phyloP scores from a whole-genome alignment of 169 alveolate genomes.

The Cyclospora cayetanensis region DNA sequence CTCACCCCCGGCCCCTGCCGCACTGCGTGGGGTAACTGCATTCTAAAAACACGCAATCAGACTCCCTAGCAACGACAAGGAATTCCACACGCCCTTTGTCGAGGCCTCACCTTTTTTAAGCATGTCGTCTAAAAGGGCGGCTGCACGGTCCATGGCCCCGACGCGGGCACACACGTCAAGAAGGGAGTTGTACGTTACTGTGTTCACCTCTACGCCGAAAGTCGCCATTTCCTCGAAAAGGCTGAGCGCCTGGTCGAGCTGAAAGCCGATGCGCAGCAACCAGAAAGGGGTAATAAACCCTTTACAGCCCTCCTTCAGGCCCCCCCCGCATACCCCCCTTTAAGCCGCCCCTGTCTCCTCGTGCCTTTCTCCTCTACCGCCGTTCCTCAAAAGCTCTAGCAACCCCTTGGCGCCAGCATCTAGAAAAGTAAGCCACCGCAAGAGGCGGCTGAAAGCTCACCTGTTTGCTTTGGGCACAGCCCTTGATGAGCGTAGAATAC shows the following conservation, averaged over 20 bases:
- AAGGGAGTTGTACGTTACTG: constrained; percentile 94
- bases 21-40: too few species aligned
- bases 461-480: constrained; percentile 88
- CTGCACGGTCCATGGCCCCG: constrained; percentile 89
- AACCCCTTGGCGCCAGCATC: too few species aligned
- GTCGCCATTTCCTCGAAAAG: constrained; percentile 85
- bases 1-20: too few species aligned
- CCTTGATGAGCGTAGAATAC: constrained; percentile 93
- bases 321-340: background rate
- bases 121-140: constrained; percentile 87
- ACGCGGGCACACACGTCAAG: constrained; percentile 95
- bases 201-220: constrained; percentile 89
- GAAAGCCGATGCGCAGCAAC: background rate
- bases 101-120: constrained; percentile 68
- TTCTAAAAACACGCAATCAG: too few species aligned
- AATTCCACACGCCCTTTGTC: too few species aligned
- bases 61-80: too few species aligned
- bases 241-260: constrained; percentile 82
- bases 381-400: background rate
- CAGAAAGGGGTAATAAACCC: background rate
- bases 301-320: background rate
- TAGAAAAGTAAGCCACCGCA: background rate
- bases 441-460: constrained; percentile 46
- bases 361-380: background rate
- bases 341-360: background rate